Percentiles rank a stretch among this genome's conserved stretches.
phyloP scores from a whole-genome alignment of 140 eudicot species.

The Bidens hawaiensis region DNA sequence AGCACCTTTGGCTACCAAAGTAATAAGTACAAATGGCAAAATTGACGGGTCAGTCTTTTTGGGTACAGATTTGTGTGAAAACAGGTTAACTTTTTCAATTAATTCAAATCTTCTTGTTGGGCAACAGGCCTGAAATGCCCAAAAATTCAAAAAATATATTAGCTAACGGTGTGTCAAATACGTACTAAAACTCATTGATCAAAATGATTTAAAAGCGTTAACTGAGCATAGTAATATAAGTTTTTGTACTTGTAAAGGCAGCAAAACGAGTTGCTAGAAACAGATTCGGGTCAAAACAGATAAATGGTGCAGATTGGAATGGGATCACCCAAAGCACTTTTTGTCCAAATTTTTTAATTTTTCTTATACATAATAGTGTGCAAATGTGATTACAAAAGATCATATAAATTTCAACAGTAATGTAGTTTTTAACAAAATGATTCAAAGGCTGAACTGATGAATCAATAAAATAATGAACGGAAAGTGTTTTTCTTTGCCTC shows the following conservation, averaged over 20 bases:
- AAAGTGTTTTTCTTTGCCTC: background rate
- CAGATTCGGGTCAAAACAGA: background rate
- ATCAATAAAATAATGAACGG: conserved; percentile 6
- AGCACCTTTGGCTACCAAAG: conserved; percentile 9
- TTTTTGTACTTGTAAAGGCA: background rate
- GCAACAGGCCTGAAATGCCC: background rate
- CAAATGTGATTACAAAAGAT: background rate
- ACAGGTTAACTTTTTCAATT: background rate
- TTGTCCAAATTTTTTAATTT: background rate
- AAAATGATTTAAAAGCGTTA: background rate
- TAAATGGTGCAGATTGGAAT: background rate
- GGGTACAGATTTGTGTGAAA: background rate
- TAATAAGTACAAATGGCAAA: background rate
- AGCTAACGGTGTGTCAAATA: background rate
- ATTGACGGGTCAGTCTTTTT: background rate
- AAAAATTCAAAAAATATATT: background rate
- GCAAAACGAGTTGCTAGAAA: background rate
- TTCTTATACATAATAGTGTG: background rate
- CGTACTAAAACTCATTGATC: background rate
- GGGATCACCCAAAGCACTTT: background rate
- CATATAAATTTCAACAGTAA: background rate
- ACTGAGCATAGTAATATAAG: background rate
- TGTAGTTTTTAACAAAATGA: background rate
- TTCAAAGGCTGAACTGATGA: background rate
- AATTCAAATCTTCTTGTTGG: background rate